Base-by-base conservation (phyloP, 2,329 filamentous ascomycete genomes). In the Exutisphaerella laricina region DNA sequence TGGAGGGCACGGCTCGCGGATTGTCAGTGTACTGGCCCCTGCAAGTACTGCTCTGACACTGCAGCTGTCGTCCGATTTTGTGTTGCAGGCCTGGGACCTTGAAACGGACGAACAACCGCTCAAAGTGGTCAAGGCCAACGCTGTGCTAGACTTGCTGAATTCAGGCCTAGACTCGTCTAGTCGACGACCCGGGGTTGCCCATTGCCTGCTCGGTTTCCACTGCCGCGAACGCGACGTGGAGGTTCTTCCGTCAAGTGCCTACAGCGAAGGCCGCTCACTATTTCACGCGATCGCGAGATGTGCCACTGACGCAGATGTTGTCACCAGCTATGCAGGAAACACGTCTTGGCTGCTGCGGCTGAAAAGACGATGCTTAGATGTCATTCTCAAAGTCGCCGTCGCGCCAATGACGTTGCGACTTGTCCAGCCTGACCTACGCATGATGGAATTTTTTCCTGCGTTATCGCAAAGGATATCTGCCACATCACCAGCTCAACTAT, bases 181-280 rank as follows among this genome's bases (percentile, higher is more conserved):
- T 1, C 78, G 84, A 55, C 79, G 82, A 54, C 89, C 92, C 4
- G 94, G 84, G 2, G 82, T 98, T 53, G 92, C 90, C 0, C 94
- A 98, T 63, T 74, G 94, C 33, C 71, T 98, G 2, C 78, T 98
- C 4, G 92, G 92, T 0, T 96, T 98, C 77, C 77, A 43, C 13
- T 94, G 88, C 57, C 78, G 80, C 31, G 78, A 83, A 25, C 82
- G 80, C 49, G 75, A 76, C 7, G 70, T 97, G 2, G 79, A 79
- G 17, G 70, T 92, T 22, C 75, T 84, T 38, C 68, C 79, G 1
- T 77, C 80, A 20, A 78, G 88, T 35, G 67, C 84, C 2, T 94
- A 95, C 63, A 77, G 81, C 9, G 72, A 77, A 12, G 77, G 80
- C 10, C 76, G 75, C 14, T 90, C 92, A 0, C 70, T 98, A 10